Percentiles rank a stretch among this genome's conserved stretches.
Conservation (phyloP, 2,329 filamentous ascomycete species). For the Simplicillium sp. region DNA sequence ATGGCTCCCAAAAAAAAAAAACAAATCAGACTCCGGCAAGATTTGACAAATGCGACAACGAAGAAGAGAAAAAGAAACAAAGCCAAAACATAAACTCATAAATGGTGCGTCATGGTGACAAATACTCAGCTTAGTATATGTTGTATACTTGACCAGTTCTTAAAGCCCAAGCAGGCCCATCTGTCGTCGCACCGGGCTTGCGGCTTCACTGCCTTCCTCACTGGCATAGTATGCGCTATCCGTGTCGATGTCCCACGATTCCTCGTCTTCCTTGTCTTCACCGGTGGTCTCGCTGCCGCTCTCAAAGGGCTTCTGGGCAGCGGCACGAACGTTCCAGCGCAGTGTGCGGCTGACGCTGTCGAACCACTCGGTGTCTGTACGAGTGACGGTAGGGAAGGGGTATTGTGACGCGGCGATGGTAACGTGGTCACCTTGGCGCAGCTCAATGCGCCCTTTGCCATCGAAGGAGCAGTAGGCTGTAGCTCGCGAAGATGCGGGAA, state of each 20-base stretch:
- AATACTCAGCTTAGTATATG: not conserved
- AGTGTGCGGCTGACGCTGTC: conserved; percentile 87
- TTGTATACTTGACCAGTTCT: not conserved
- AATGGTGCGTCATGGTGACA: not conserved
- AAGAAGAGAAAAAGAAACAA: not conserved
- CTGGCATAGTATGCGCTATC: conserved; percentile 65
- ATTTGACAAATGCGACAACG: too few species aligned
- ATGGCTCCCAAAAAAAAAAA: conserved; percentile 5
- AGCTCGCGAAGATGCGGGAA: conserved; percentile 76
- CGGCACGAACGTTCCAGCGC: conserved; percentile 89
- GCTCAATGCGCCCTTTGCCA: conserved; percentile 89
- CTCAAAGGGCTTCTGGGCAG: conserved; percentile 85
- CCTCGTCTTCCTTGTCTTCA: conserved; percentile 43
- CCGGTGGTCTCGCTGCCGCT: conserved; percentile 25
- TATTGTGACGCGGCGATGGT: conserved; percentile 95
- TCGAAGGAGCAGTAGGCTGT: conserved; percentile 97
- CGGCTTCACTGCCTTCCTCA: conserved; percentile 59
- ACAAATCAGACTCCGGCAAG: not conserved
- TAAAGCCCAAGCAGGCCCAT: conserved; percentile 58
- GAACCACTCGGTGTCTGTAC: conserved; percentile 89
- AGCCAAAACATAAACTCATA: conserved; percentile 1
- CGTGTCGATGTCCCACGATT: conserved; percentile 91
- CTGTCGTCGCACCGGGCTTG: conserved; percentile 60
- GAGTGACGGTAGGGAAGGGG: conserved; percentile 92
- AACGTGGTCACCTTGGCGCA: conserved; percentile 88